Evolutionary conservation across 2,329 filamentous ascomycete species (phyloP).

Genomic region (Rhytidhysteron rufulum): DNA sequence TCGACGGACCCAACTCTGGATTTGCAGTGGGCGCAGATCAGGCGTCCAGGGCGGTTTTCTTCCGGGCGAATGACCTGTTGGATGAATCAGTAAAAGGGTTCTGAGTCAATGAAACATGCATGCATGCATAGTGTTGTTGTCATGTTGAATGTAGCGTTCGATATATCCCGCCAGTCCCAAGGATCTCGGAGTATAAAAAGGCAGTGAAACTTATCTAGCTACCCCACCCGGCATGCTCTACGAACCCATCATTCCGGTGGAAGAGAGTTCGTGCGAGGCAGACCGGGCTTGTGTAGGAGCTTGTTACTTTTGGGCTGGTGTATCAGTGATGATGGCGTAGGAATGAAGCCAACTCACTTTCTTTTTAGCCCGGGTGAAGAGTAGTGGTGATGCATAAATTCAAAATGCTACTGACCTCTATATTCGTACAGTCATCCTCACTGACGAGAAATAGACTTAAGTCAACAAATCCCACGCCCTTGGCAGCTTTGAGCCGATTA

Average conservation of each 20-base stretch:
- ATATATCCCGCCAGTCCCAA: conserved; percentile 31
- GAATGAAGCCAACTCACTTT: conserved; percentile 49
- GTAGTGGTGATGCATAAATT: conserved; percentile 6
- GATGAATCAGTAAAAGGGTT: conserved; percentile 8
- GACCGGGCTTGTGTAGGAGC: conserved; percentile 21
- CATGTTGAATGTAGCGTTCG: neutral
- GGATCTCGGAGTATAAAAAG: conserved; percentile 21
- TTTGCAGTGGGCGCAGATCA: conserved; percentile 39
- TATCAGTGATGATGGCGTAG: conserved; percentile 55
- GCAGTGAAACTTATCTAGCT: conserved; percentile 29
- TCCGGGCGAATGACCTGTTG: conserved; percentile 8
- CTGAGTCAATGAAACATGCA: neutral
- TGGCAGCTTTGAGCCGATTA: conserved; percentile 64
- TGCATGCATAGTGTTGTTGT: neutral
- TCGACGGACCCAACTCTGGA: conserved; percentile 40
- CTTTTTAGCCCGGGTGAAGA: conserved; percentile 47
- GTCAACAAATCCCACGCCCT: conserved; percentile 74
- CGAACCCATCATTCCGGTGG: conserved; percentile 24
- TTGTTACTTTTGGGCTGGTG: conserved; percentile 52
- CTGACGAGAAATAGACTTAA: conserved; percentile 70
- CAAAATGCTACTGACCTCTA: conserved; percentile 39
- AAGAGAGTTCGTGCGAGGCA: conserved; percentile 23
- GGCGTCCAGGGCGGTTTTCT: conserved; percentile 4
- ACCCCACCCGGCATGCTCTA: conserved; percentile 20
- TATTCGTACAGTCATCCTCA: conserved; percentile 58